phyloP scores from a whole-genome alignment of 495 filamentous ascomycete species.

The Staphylotrichum tortipilum region DNA sequence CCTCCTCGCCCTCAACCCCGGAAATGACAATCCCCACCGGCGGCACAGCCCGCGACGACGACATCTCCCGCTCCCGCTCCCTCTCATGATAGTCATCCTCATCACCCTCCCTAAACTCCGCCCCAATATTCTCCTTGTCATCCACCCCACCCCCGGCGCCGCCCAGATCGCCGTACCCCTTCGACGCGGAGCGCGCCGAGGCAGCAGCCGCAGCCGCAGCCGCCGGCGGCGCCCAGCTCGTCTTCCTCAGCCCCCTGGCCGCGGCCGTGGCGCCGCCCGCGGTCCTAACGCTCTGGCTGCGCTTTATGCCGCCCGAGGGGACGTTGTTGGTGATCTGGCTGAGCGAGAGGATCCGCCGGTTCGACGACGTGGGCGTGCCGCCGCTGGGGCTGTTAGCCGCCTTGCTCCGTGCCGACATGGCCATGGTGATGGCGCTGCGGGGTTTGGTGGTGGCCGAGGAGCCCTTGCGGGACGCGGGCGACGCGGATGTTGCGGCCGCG shows the following conservation, averaged over 20 bases:
- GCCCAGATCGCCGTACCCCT: slow-evolving; percentile 40
- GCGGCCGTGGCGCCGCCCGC: slow-evolving; percentile 50
- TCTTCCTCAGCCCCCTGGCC: slow-evolving; percentile 55
- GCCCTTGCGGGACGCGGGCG: slow-evolving; percentile 2
- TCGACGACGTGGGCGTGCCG: not conserved
- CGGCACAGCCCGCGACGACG: slow-evolving; percentile 3
- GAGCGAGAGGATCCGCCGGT: slow-evolving; percentile 74
- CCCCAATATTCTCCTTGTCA: slow-evolving; percentile 32
- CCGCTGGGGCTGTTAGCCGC: not conserved
- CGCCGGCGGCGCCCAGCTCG: slow-evolving; percentile 50
- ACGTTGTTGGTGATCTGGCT: slow-evolving; percentile 79
- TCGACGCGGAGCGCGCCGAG: no score
- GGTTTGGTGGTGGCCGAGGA: slow-evolving; percentile 17
- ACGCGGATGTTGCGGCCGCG: not conserved
- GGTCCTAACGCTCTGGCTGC: slow-evolving; percentile 52
- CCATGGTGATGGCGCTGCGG: slow-evolving; percentile 36
- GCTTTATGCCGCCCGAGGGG: slow-evolving; percentile 50
- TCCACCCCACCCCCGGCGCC: slow-evolving; percentile 6
- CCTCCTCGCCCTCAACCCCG: not conserved
- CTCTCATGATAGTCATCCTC: slow-evolving; percentile 28
- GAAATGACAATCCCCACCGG: slow-evolving; percentile 16
- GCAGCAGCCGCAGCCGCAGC: slow-evolving; percentile 29
- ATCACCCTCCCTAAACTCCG: slow-evolving; percentile 41
- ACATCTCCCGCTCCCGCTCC: not conserved
- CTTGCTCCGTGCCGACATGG: slow-evolving; percentile 34